Evolutionary conservation across 148 eudicot genomes (phyloP).

Genomic region (Tetragonia tetragonoides): DNA sequence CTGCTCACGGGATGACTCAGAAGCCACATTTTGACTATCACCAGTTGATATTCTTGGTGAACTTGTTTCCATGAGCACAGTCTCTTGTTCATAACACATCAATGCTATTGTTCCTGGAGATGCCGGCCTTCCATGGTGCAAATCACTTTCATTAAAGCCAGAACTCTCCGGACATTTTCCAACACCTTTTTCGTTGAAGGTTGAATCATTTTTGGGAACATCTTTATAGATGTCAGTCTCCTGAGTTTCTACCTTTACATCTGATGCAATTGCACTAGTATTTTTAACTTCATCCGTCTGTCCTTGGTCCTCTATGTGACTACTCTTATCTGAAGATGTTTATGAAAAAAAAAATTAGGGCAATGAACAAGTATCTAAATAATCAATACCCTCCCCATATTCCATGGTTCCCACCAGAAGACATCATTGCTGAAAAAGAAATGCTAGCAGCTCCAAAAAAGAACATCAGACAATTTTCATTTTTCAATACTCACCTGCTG

Average conservation of each 20-base stretch:
- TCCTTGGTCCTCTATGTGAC: conserved; percentile 14
- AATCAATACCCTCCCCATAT: not conserved
- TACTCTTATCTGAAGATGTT: conserved; percentile 30
- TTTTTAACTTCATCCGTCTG: conserved; percentile 22
- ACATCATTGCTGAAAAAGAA: not conserved
- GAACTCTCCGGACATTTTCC: conserved; percentile 21
- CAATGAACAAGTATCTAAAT: not conserved
- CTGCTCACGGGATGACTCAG: conserved; percentile 20
- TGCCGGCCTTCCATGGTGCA: conserved; percentile 38
- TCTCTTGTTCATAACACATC: conserved; percentile 64
- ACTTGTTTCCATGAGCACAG: conserved; percentile 33
- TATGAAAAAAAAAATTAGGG: not conserved
- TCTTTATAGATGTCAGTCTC: conserved; percentile 18
- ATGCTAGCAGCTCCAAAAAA: not conserved
- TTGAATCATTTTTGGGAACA: conserved; percentile 13
- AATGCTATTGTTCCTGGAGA: conserved; percentile 70
- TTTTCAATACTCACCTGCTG: not conserved
- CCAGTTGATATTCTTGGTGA: conserved; percentile 20
- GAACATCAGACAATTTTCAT: not conserved
- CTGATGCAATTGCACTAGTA: conserved; percentile 14
- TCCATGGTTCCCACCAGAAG: not conserved
- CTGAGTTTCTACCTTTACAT: conserved; percentile 19
- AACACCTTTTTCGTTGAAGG: conserved; percentile 24
- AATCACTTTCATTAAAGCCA: conserved; percentile 37
- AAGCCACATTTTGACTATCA: conserved; percentile 7